phyloP scores from a whole-genome alignment of 345 rosid genomes.

The Sisymbrium irio region DNA sequence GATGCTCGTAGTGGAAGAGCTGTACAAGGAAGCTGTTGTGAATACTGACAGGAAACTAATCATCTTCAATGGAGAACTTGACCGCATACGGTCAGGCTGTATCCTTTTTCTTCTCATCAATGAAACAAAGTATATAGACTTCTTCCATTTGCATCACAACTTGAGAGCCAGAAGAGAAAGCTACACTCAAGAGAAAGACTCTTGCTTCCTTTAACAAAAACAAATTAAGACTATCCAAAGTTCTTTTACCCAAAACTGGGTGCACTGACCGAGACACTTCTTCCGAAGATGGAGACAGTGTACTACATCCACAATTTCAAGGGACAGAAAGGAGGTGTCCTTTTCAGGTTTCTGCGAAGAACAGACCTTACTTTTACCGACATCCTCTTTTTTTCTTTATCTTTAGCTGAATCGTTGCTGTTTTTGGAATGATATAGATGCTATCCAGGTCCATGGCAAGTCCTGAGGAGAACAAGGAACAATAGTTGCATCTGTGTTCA shows the following conservation, averaged over 20 bases:
- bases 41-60: slow-evolving; percentile 62
- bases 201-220: slow-evolving; percentile 40
- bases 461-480: slow-evolving; percentile 54
- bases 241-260: slow-evolving; percentile 95
- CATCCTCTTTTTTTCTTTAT: not conserved
- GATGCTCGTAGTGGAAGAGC: slow-evolving; percentile 98
- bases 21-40: slow-evolving; percentile 75
- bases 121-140: not conserved
- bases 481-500: slow-evolving; percentile 50
- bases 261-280: slow-evolving; percentile 64
- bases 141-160: slow-evolving; percentile 9
- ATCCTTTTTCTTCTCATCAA: slow-evolving; percentile 49
- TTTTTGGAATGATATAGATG: slow-evolving; percentile 42
- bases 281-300: slow-evolving; percentile 84
- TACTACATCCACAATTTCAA: slow-evolving; percentile 95
- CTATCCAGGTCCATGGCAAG: slow-evolving; percentile 95
- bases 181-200: not conserved
- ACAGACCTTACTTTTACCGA: not conserved
- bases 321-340: slow-evolving; percentile 77
- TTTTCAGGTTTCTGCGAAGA: slow-evolving; percentile 64
- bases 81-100: slow-evolving; percentile 95
- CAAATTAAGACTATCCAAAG: slow-evolving; percentile 70
- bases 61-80: slow-evolving; percentile 90
- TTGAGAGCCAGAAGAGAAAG: not conserved
- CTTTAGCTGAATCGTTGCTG: not conserved